Conservation (phyloP, 768 basidiomycete species). For the Pleurotus ostreatus region DNA sequence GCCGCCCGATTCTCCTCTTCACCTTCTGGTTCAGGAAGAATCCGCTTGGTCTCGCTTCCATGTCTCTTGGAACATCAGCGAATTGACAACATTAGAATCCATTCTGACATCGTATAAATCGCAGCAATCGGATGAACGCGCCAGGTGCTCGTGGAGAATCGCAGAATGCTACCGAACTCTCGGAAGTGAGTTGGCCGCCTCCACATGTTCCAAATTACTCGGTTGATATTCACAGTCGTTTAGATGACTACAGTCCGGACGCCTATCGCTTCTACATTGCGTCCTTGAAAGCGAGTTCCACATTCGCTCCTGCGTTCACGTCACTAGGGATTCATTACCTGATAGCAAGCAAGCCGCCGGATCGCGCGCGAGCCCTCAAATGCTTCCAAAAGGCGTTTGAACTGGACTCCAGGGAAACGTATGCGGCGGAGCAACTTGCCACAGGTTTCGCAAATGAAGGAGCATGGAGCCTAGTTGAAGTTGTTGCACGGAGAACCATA, state of each 20-base stretch:
- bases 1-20: slow-evolving; percentile 39
- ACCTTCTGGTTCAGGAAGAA: slow-evolving; percentile 74
- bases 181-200: slow-evolving; percentile 44
- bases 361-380: slow-evolving; percentile 82
- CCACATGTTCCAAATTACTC: background rate
- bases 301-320: slow-evolving; percentile 90
- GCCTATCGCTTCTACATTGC: slow-evolving; percentile 79
- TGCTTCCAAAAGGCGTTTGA: slow-evolving; percentile 99
- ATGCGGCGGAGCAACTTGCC: slow-evolving; percentile 80
- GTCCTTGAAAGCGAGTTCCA: slow-evolving; percentile 68
- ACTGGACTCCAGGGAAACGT: slow-evolving; percentile 83
- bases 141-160: slow-evolving; percentile 81
- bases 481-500: slow-evolving; percentile 89
- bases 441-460: slow-evolving; percentile 88
- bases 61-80: slow-evolving; percentile 39
- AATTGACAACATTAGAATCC: slow-evolving; percentile 41
- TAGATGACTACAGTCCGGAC: slow-evolving; percentile 51
- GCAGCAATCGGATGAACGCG: slow-evolving; percentile 49
- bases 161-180: slow-evolving; percentile 74
- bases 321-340: slow-evolving; percentile 89
- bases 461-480: slow-evolving; percentile 95
- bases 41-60: slow-evolving; percentile 80
- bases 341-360: slow-evolving; percentile 74
- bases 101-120: slow-evolving; percentile 29
- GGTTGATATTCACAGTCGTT: slow-evolving; percentile 5